Conservation (phyloP, 2,329 filamentous ascomycete species). For the Hyphodiscus sp. region DNA sequence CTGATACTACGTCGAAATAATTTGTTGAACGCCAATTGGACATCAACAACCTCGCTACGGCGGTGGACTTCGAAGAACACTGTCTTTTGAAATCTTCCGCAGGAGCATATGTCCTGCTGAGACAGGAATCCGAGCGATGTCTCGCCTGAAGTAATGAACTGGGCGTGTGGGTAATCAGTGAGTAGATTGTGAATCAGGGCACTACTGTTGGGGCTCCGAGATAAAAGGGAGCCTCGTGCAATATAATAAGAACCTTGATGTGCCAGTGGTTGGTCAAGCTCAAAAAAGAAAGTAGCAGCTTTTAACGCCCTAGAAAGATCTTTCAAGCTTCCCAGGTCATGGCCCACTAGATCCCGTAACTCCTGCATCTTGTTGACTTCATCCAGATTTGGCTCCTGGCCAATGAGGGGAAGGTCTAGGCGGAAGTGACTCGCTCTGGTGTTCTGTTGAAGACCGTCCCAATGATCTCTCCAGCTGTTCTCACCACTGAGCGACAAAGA, state of each 20-base stretch:
- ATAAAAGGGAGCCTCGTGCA: too few relatives aligned
- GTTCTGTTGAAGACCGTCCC: constrained; percentile 1
- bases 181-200: too few relatives aligned
- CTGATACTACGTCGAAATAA: constrained; percentile 17
- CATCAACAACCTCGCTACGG: constrained; percentile 12
- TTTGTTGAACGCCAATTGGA: constrained; percentile 14
- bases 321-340: too few relatives aligned
- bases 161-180: too few relatives aligned
- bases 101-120: constrained; percentile 17
- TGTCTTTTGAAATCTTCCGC: constrained; percentile 14
- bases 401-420: constrained; percentile 6
- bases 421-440: constrained; percentile 1
- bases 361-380: not conserved
- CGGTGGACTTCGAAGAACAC: constrained; percentile 16
- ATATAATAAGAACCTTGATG: too few relatives aligned
- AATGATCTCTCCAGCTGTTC: constrained; percentile 6
- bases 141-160: not conserved
- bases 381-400: constrained; percentile 6
- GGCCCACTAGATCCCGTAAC: too few relatives aligned
- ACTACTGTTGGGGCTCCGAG: too few relatives aligned
- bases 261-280: too few relatives aligned
- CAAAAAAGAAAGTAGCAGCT: too few relatives aligned
- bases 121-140: constrained; percentile 9
- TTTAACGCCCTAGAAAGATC: too few relatives aligned
- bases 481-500: constrained; percentile 2